Percentiles rank a stretch among this genome's conserved stretches.
Conservation (phyloP, 352 stramenopile species). For the Pythium rhizo-oryzae region DNA sequence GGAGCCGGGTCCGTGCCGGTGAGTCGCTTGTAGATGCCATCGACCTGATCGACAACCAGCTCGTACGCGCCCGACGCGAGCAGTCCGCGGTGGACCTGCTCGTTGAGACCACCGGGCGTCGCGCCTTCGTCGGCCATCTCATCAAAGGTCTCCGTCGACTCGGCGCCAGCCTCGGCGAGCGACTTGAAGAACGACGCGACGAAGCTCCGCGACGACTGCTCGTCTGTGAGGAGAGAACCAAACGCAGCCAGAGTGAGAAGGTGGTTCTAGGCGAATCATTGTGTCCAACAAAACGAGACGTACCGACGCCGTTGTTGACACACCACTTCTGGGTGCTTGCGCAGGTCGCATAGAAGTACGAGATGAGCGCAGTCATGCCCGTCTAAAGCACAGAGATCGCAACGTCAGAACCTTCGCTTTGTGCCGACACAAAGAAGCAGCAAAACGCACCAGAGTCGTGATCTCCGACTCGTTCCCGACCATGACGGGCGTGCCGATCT, state of each 20-base stretch:
- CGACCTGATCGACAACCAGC: constrained; percentile 78
- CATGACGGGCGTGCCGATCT: constrained; percentile 87
- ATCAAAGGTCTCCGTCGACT: constrained; percentile 74
- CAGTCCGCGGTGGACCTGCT: constrained; percentile 81
- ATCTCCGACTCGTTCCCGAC: constrained; percentile 78
- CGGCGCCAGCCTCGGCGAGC: constrained; percentile 68
- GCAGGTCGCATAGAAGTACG: constrained; percentile 88
- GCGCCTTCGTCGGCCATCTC: constrained; percentile 86
- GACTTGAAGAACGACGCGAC: constrained; percentile 87
- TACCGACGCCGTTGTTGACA: constrained; percentile 85
- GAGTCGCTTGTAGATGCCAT: constrained; percentile 83
- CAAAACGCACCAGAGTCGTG: constrained; percentile 60
- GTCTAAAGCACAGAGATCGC: constrained; percentile 42
- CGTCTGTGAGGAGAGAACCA: constrained; percentile 33
- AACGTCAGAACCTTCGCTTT: neutral
- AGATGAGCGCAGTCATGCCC: constrained; percentile 85
- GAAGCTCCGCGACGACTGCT: constrained; percentile 74
- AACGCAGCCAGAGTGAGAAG: neutral
- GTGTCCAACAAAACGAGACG: constrained; percentile 22
- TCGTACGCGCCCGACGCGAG: constrained; percentile 73
- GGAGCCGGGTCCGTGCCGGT: constrained; percentile 64
- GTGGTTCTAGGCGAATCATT: too few relatives aligned
- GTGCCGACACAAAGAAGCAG: too few relatives aligned
- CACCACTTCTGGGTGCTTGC: constrained; percentile 85
- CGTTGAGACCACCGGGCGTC: constrained; percentile 81